These are phyloP conservation scores for Ceratocystis diversiconidia DNA, from an alignment of 2,329 filamentous ascomycete species.

Conservation along the genomic window DNA sequence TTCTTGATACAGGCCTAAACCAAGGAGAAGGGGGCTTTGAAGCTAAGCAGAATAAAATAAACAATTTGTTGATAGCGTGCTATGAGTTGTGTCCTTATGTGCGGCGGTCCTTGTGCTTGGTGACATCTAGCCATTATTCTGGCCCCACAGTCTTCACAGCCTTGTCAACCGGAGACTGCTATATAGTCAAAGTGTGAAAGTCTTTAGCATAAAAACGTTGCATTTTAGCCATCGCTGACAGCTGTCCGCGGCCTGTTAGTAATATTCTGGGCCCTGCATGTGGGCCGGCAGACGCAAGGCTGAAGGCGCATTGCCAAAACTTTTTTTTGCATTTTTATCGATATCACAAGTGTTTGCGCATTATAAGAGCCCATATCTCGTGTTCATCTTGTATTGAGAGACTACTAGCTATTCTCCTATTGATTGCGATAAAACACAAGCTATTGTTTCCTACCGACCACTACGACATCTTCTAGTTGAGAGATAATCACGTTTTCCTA, in stretches of 20 bases:
- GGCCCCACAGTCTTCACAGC: no score
- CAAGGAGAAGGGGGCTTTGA: no score
- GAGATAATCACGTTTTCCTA: no score
- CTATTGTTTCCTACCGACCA: no score
- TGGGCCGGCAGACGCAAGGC: conserved; percentile 7
- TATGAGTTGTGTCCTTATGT: no score
- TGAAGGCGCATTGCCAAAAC: conserved; percentile 12
- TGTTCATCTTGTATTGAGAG: no score
- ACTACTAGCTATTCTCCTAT: no score
- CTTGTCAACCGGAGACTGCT: neutral
- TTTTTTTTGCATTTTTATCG: conserved; percentile 15
- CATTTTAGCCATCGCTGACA: neutral
- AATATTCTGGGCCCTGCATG: neutral
- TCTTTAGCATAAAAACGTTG: neutral
- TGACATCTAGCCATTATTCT: no score
- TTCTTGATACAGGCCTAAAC: neutral
- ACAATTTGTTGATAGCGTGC: neutral
- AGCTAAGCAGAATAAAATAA: neutral
- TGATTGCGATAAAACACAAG: no score
- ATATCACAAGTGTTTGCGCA: neutral
- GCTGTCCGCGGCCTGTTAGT: neutral
- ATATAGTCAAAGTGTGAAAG: neutral
- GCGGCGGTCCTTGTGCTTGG: no score
- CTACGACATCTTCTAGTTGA: no score
- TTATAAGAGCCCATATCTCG: neutral